phyloP scores from a whole-genome alignment of 768 basidiomycete genomes.

The Podaxis pistillaris region DNA sequence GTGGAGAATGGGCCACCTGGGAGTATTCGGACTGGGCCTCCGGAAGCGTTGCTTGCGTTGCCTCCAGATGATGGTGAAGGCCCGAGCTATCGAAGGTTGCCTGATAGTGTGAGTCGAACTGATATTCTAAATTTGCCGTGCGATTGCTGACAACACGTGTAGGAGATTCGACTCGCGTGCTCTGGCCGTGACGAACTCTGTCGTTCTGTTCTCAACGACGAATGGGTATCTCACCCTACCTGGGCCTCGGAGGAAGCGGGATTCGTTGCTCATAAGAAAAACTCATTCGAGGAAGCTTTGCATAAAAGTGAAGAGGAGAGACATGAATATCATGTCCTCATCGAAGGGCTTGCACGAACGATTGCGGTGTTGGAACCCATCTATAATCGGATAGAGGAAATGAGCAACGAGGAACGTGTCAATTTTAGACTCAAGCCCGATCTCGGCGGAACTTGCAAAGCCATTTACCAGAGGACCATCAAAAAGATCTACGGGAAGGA shows the following conservation, averaged over 20 bases:
- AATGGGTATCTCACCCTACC: conserved; percentile 98
- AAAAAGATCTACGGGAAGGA: conserved; percentile 93
- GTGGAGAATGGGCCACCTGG: conserved; percentile 73
- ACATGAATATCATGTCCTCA: conserved; percentile 95
- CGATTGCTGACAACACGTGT: conserved; percentile 17
- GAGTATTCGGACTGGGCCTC: conserved; percentile 72
- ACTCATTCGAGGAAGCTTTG: conserved; percentile 90
- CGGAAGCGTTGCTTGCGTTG: conserved; percentile 74
- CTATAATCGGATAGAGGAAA: conserved; percentile 77
- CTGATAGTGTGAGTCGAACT: conserved; percentile 69
- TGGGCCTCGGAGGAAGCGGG: conserved; percentile 97
- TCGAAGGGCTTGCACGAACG: conserved; percentile 87
- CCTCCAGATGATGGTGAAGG: conserved; percentile 86
- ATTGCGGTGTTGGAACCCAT: conserved; percentile 91
- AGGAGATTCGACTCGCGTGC: conserved; percentile 90
- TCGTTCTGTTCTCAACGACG: conserved; percentile 94
- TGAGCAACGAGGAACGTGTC: conserved; percentile 84
- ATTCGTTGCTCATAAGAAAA: conserved; percentile 95
- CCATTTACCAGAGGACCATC: conserved; percentile 88
- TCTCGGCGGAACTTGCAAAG: conserved; percentile 85
- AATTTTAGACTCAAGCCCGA: conserved; percentile 81
- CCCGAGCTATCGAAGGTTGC: conserved; percentile 90
- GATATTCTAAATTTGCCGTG: not conserved
- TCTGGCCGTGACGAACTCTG: conserved; percentile 94
- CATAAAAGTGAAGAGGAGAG: conserved; percentile 98